These are phyloP conservation scores for Vishniacozyma victoriae DNA, from an alignment of 768 basidiomycete species.

Conservation along the genomic window DNA sequence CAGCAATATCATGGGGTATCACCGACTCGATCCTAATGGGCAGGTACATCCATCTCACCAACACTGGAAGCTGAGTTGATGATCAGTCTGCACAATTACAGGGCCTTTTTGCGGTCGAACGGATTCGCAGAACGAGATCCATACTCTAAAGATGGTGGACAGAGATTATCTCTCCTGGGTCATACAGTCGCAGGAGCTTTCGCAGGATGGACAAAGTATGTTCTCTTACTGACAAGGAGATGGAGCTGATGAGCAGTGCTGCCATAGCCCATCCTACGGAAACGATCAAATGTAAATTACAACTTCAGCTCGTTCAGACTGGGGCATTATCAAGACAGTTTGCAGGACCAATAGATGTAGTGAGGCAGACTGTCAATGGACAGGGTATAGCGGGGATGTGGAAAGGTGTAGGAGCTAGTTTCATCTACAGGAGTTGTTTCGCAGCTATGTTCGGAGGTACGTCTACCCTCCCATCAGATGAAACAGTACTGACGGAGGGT, in stretches of 20 bases:
- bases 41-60: slow-evolving; percentile 20
- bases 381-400: slow-evolving; percentile 66
- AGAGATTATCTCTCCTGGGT: slow-evolving; percentile 36
- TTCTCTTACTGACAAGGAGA: neutral
- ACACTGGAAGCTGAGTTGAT: neutral
- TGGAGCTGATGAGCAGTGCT: slow-evolving; percentile 51
- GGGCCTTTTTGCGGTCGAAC: slow-evolving; percentile 25
- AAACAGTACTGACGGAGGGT: neutral
- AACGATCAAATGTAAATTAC: slow-evolving; percentile 61
- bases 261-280: slow-evolving; percentile 71
- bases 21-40: slow-evolving; percentile 47
- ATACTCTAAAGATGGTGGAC: slow-evolving; percentile 4
- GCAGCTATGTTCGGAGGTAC: slow-evolving; percentile 62
- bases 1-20: slow-evolving; percentile 46
- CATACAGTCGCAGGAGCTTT: slow-evolving; percentile 41
- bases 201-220: slow-evolving; percentile 47
- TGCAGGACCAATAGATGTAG: slow-evolving; percentile 43
- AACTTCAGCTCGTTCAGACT: slow-evolving; percentile 40
- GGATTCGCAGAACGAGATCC: slow-evolving; percentile 37
- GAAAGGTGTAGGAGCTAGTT: slow-evolving; percentile 67
- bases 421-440: slow-evolving; percentile 68
- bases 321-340: slow-evolving; percentile 56
- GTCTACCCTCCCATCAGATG: too few species aligned
- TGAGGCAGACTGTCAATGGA: slow-evolving; percentile 57
- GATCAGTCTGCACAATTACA: slow-evolving; percentile 44